Percentiles rank a stretch among this genome's conserved stretches.
Evolutionary conservation across 768 basidiomycete species (phyloP).

Genomic region (Boletus huronensis): DNA sequence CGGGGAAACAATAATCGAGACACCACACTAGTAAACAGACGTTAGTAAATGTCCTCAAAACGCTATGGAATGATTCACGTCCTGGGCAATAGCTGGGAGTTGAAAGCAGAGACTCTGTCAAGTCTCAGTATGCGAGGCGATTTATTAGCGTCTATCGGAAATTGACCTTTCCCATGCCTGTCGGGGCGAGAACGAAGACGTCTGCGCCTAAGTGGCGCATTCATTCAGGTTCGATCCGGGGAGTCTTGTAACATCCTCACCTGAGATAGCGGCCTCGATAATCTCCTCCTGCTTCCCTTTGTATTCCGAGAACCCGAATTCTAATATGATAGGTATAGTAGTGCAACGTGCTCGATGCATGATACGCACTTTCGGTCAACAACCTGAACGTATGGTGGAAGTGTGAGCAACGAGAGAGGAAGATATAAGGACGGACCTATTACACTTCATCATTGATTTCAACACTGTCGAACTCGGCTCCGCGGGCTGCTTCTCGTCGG

Average conservation of each 20-base stretch:
- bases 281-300: constrained; percentile 80
- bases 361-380: constrained; percentile 24
- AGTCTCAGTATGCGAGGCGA: neutral
- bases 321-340: constrained; percentile 33
- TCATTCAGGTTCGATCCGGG: neutral
- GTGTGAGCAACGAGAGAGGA: neutral
- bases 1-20: constrained; percentile 76
- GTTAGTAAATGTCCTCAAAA: neutral
- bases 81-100: constrained; percentile 67
- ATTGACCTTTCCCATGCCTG: constrained; percentile 83
- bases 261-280: constrained; percentile 63
- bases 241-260: constrained; percentile 31
- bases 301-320: constrained; percentile 64
- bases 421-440: constrained; percentile 9
- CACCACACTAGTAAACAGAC: constrained; percentile 46
- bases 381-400: constrained; percentile 11
- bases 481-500: constrained; percentile 1
- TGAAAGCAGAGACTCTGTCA: constrained; percentile 80
- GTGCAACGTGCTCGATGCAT: neutral
- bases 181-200: constrained; percentile 79
- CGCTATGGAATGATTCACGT: constrained; percentile 35
- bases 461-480: neutral
- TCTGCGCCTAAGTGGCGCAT: constrained; percentile 48
- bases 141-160: neutral
- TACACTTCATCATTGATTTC: constrained; percentile 8